Percentiles rank a stretch among this genome's conserved stretches.
These are phyloP conservation scores for Cryptococcus sp. DNA, from an alignment of 1,284 basidiomycete genomes.

Conservation along the genomic window DNA sequence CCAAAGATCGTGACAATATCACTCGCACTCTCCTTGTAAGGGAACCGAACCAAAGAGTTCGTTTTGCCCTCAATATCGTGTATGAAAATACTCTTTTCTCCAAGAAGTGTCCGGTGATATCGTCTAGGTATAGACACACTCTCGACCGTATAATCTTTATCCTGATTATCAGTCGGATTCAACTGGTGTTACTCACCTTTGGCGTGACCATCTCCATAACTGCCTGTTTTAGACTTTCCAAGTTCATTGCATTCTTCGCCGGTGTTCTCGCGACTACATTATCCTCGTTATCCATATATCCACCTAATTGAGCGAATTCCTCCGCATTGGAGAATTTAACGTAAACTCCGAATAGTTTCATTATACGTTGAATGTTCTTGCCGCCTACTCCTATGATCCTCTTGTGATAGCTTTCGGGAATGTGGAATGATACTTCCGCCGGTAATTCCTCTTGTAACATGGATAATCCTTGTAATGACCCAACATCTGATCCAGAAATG, in stretches of 20 bases:
- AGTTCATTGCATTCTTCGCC: slow-evolving; percentile 92
- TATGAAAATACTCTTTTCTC: slow-evolving; percentile 95
- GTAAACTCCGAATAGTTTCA: slow-evolving; percentile 99
- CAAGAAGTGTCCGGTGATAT: slow-evolving; percentile 89
- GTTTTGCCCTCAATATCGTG: slow-evolving; percentile 96
- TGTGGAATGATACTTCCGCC: slow-evolving; percentile 98
- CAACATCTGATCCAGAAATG: slow-evolving; percentile 73
- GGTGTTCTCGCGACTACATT: slow-evolving; percentile 97
- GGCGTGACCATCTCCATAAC: slow-evolving; percentile 98
- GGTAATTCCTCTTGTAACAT: slow-evolving; percentile 94
- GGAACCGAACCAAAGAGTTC: slow-evolving; percentile 89
- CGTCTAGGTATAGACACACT: slow-evolving; percentile 86
- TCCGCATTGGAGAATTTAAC: slow-evolving; percentile 99
- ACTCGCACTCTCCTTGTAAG: slow-evolving; percentile 89
- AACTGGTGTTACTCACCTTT: slow-evolving; percentile 58
- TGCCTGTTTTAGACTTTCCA: slow-evolving; percentile 91
- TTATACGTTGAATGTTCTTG: slow-evolving; percentile 97
- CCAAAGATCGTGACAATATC: slow-evolving; percentile 80
- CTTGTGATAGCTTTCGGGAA: slow-evolving; percentile 97
- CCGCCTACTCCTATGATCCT: slow-evolving; percentile 98
- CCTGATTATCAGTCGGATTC: slow-evolving; percentile 51
- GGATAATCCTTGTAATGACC: slow-evolving; percentile 80
- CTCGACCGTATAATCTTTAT: slow-evolving; percentile 94
- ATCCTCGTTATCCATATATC: slow-evolving; percentile 96
- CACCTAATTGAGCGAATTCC: slow-evolving; percentile 90